Evolutionary conservation across 2,329 filamentous ascomycete species (phyloP).

Genomic region (Aspergillus terreus): DNA sequence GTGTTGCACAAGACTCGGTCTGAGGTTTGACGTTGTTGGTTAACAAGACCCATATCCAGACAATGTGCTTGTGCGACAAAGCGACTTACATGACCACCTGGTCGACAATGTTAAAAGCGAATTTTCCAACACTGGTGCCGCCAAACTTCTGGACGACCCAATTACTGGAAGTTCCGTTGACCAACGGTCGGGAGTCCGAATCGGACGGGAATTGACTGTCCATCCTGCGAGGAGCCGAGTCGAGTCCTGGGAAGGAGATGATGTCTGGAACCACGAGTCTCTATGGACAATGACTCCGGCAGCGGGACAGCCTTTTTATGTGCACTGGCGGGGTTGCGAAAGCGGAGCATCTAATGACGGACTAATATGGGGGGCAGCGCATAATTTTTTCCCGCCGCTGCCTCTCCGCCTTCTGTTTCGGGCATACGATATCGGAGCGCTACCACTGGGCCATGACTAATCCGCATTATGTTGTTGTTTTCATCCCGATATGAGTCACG

Average conservation of each 20-base stretch:
- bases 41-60: no score
- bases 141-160: constrained; percentile 97
- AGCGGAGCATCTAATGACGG: constrained; percentile 22
- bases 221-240: constrained; percentile 11
- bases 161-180: constrained; percentile 29
- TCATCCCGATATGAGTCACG: background rate
- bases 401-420: constrained; percentile 13
- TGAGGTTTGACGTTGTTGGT: constrained; percentile 25
- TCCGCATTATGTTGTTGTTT: background rate
- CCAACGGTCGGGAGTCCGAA: constrained; percentile 9
- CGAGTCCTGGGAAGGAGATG: background rate
- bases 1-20: constrained; percentile 61
- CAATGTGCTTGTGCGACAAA: background rate
- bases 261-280: constrained; percentile 5
- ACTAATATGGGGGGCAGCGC: constrained; percentile 11
- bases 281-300: constrained; percentile 7
- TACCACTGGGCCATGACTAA: background rate
- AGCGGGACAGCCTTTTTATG: constrained; percentile 19
- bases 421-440: constrained; percentile 13
- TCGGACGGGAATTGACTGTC: constrained; percentile 11
- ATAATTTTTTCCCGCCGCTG: constrained; percentile 11
- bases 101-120: constrained; percentile 70
- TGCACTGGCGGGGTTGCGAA: constrained; percentile 25
- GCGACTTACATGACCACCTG: constrained; percentile 62
- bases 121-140: constrained; percentile 93